Conservation (phyloP, 345 rosid genomes). For the Populus tremula region DNA sequence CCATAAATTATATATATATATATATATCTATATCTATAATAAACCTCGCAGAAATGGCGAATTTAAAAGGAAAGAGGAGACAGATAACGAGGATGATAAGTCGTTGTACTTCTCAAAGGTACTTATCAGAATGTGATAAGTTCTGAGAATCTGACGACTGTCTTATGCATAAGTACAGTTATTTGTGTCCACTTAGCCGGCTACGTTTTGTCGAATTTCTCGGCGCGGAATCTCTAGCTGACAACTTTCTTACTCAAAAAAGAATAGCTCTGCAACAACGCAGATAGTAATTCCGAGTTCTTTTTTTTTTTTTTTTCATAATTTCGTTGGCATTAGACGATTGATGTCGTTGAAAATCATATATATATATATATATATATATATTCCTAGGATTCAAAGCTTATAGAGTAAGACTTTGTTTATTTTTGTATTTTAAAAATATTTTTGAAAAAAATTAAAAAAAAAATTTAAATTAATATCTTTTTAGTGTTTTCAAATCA, state of each 20-base stretch:
- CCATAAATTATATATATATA: constrained; percentile 24
- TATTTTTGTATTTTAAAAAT: too few species aligned
- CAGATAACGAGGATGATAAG: constrained; percentile 50
- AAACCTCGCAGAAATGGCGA: constrained; percentile 44
- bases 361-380: too few species aligned
- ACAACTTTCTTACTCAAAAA: constrained; percentile 34
- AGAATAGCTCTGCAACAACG: background rate
- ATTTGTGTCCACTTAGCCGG: constrained; percentile 54
- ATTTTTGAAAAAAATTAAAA: too few species aligned
- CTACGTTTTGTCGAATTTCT: constrained; percentile 53
- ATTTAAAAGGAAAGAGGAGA: constrained; percentile 47
- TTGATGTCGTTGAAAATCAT: background rate
- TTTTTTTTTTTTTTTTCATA: background rate
- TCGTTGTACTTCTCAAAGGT: rapidly evolving
- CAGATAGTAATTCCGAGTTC: background rate
- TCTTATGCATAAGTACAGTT: constrained; percentile 27
- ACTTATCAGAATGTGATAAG: background rate
- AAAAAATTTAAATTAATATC: too few species aligned
- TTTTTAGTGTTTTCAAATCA: too few species aligned
- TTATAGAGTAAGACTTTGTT: too few species aligned
- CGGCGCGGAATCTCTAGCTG: constrained; percentile 76
- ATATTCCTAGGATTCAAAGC: too few species aligned
- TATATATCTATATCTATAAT: constrained; percentile 23
- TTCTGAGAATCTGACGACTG: rapidly evolving
- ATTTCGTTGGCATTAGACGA: background rate